Base-by-base conservation (phyloP, 805 yeast genomes). In the Metschnikowia gelsemii region DNA sequence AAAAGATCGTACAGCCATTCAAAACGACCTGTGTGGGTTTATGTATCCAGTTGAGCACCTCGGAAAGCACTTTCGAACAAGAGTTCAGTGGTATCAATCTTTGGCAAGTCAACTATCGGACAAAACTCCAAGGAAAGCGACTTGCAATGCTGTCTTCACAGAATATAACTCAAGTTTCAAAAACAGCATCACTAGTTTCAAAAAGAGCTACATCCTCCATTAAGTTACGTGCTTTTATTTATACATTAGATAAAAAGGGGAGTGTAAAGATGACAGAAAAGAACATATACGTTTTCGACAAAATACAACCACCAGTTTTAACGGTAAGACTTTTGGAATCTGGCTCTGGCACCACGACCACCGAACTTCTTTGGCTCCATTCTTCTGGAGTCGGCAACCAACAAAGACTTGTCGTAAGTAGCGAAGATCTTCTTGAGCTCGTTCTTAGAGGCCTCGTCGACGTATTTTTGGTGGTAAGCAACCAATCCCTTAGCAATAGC, bases 301-400 rank as follows among this genome's bases (percentile, higher is more conserved):
- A 35, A 17, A 35, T 18, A 14, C 42, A 37, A 35, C 47, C 44
- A 45, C 46, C 42, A 39, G 20, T 42, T 52, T 79, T 91, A 93
- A 90, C 99, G 99, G 93, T 93, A 93, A 75, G 99, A 93, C 78
- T 93, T 93, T 84, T 93, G 99, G 97, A 87, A 91, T 82, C 98
- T 91, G 72, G 99, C 93, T 82, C 99, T 93, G 80, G 99, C 99
- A 87, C 99, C 99, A 78, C 95, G 96, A 84, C 99, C 99, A 83
- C 99, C 99, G 82, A 93, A 93, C 84, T 93, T 93, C 97, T 93
- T 93, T 84, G 99, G 99, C 83, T 93, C 99, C 85, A 90, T 84
- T 85, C 96, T 91, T 87, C 99, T 89, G 66, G 97, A 80, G 77
- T 93, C 99, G 66, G 99, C 98, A 75, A 93, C 93, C 79, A 93